Conservation (phyloP, 257 asterid genomes). For the Jasminum sambac region DNA sequence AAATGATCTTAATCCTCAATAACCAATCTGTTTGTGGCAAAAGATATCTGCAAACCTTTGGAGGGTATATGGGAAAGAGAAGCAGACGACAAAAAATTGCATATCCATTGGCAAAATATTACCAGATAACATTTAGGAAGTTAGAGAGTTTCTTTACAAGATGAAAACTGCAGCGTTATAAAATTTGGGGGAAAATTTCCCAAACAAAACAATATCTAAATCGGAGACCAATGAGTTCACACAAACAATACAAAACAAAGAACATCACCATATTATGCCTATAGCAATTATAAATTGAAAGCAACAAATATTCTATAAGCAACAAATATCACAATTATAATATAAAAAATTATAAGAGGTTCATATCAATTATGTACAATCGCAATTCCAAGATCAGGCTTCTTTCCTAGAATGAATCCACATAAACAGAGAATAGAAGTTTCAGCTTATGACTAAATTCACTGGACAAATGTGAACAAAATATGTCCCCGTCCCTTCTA, state of each 20-base stretch:
- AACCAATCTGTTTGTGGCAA: slow-evolving; percentile 18
- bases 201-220: background rate
- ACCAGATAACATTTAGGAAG: background rate
- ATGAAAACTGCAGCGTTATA: background rate
- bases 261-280: background rate
- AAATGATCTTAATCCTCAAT: slow-evolving; percentile 4
- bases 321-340: background rate
- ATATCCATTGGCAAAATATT: background rate
- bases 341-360: background rate
- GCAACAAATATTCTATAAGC: background rate
- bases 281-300: background rate
- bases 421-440: background rate
- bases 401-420: background rate
- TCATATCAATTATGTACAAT: background rate
- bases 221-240: background rate
- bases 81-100: background rate
- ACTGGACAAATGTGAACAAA: background rate
- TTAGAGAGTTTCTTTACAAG: background rate
- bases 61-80: slow-evolving; percentile 30
- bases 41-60: slow-evolving; percentile 39
- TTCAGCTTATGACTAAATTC: background rate
- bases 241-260: background rate
- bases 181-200: background rate
- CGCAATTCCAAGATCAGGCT: background rate
- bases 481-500: background rate